Evolutionary conservation across 2,329 filamentous ascomycete genomes (phyloP), one percentile per base, ranked within the genome.

Genomic region (Dothidotthia symphoricarpi): DNA sequence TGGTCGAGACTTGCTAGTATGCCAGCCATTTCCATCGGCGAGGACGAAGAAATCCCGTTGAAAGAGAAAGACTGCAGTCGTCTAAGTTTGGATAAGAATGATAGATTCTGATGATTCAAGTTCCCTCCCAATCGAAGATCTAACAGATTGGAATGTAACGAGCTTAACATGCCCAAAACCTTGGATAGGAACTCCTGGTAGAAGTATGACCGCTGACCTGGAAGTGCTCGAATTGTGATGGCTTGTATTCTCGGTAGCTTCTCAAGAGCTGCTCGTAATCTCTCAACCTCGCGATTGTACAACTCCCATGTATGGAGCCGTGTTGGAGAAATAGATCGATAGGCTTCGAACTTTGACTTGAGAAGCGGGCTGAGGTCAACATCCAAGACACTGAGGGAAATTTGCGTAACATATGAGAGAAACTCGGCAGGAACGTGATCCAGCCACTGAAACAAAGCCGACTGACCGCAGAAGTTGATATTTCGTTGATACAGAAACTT

Each of bases 401-500:
- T 36, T 3, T 55, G 36, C 3, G 38, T 50, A 24, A 55, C 49
- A 11, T 58, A 32, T 12, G 36, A 31, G 2, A 59, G 45, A n/a
- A 52, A 34, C 8, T 50, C 28, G 11, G 34, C 15, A 2, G 50
- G 48, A 17, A 44, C 48, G 7, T 26, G 15, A 8, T 39, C 26
- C n/a, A 63, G 28, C 61, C 61, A 65, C 10, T 40, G 11, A 24
- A 46, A 46, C 6, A 64, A 40, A 6, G 26, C 42, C 3, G 39
- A 25, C 39, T 62, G 57, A 11, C 52, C 45, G 10, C 36, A 30
- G 43, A 67, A 59, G 8, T 27, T 31, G n/a, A 63, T 17, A 2
- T 55, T 51, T 36, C 58, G 44, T 28, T 63, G 54, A 31, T 57
- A 66, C 10, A 66, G 43, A 16, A 62, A 57, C 10, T 59, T 55